phyloP scores from a whole-genome alignment of 768 basidiomycete genomes.

The Boletus edulis region DNA sequence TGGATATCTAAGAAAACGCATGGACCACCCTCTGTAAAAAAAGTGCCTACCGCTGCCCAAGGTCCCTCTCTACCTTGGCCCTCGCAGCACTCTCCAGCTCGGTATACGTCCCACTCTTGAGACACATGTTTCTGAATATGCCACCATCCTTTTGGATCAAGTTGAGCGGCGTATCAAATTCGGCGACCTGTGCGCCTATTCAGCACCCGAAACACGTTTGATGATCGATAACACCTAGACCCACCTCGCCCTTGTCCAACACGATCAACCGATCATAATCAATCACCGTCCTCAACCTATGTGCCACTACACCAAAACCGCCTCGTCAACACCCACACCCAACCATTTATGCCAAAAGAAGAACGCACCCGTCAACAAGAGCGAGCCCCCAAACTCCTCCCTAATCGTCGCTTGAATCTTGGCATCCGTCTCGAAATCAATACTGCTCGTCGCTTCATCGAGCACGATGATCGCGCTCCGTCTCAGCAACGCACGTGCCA shows the following conservation, averaged over 20 bases:
- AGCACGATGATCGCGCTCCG: slow-evolving; percentile 72
- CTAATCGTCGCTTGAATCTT: slow-evolving; percentile 89
- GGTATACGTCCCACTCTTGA: slow-evolving; percentile 63
- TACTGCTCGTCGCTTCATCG: slow-evolving; percentile 84
- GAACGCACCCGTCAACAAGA: slow-evolving; percentile 66
- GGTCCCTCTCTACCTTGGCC: slow-evolving; percentile 31
- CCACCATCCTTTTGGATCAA: slow-evolving; percentile 62
- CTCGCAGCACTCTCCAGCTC: slow-evolving; percentile 61
- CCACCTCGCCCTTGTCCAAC: slow-evolving; percentile 48
- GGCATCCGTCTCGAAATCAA: slow-evolving; percentile 84
- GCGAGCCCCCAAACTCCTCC: slow-evolving; percentile 74
- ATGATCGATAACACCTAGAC: neutral
- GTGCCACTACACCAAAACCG: slow-evolving; percentile 46
- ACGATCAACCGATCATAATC: slow-evolving; percentile 81
- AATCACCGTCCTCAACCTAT: slow-evolving; percentile 73
- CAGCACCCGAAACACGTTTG: neutral
- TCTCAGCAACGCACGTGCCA: slow-evolving; percentile 78
- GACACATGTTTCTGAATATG: slow-evolving; percentile 66
- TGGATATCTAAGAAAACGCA: too few species aligned
- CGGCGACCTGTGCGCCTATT: slow-evolving; percentile 38
- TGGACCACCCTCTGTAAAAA: too few species aligned
- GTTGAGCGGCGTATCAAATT: slow-evolving; percentile 72
- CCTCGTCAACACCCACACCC: neutral
- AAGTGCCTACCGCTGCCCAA: neutral
- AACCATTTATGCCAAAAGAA: too few species aligned